Percentiles rank a stretch among this genome's conserved stretches.
phyloP scores from a whole-genome alignment of 2,329 filamentous ascomycete species.

The Pseudocercospora musae region DNA sequence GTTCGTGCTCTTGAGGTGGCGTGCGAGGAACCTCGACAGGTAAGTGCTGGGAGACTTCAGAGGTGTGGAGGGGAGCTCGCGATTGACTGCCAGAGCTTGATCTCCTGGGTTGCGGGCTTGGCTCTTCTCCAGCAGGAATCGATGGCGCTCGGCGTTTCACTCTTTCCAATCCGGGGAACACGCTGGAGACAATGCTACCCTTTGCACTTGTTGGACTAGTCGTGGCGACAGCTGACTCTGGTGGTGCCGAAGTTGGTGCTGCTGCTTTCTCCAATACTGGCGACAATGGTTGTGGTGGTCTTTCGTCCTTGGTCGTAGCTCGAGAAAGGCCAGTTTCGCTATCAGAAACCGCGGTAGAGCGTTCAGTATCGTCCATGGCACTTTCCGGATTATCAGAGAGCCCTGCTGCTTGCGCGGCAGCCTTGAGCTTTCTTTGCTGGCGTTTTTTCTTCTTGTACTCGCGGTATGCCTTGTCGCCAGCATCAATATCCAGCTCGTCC shows the following conservation, averaged over 20 bases:
- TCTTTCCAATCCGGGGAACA: conserved; percentile 27
- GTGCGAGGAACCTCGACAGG: conserved; percentile 19
- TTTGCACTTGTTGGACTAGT: conserved; percentile 7
- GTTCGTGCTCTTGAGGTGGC: background rate
- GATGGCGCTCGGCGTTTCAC: conserved; percentile 25
- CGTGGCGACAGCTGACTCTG: background rate
- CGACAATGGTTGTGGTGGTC: background rate
- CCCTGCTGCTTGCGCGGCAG: conserved; percentile 16
- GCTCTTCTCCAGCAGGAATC: background rate
- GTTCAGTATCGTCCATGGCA: conserved; percentile 33
- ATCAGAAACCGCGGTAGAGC: conserved; percentile 21
- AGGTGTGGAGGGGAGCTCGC: conserved; percentile 24
- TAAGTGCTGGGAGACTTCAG: conserved; percentile 27
- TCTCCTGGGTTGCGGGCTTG: conserved; percentile 1
- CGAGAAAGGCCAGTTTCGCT: conserved; percentile 10
- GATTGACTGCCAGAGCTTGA: conserved; percentile 6
- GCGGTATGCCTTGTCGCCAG: conserved; percentile 35
- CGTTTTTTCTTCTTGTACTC: conserved; percentile 35
- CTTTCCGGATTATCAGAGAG: conserved; percentile 21
- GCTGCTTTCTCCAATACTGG: background rate
- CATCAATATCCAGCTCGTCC: conserved; percentile 35
- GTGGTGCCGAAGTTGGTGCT: background rate
- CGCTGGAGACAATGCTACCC: conserved; percentile 23
- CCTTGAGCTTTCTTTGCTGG: conserved; percentile 32
- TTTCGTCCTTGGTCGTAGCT: conserved; percentile 2